phyloP scores from a whole-genome alignment of 83 land plant genomes.

The Isoetes engelmannii region DNA sequence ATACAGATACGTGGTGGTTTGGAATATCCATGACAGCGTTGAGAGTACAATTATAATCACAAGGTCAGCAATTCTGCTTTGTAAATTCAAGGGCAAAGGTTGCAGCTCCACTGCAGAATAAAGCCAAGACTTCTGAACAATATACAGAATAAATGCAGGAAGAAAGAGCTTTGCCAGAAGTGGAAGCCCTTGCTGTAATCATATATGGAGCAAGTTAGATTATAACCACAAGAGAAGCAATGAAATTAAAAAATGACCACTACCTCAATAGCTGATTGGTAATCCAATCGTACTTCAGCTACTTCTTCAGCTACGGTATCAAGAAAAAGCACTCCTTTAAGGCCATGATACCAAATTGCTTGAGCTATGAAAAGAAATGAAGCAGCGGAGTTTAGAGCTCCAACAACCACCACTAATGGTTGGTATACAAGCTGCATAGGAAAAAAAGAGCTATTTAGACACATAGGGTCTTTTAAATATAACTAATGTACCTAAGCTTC shows the following conservation, averaged over 20 bases:
- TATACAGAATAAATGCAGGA: slow-evolving; percentile 20
- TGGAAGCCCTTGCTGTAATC: slow-evolving; percentile 14
- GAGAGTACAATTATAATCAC: slow-evolving; percentile 5
- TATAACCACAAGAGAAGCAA: background rate
- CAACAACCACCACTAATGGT: slow-evolving; percentile 23
- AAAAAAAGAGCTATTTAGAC: background rate
- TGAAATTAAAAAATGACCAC: background rate
- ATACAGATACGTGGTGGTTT: slow-evolving; percentile 18
- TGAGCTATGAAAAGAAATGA: slow-evolving; percentile 31
- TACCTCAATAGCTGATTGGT: slow-evolving; percentile 29
- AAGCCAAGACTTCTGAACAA: slow-evolving; percentile 23
- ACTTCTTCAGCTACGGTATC: slow-evolving; percentile 27
- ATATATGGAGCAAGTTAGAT: background rate
- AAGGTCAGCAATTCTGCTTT: background rate
- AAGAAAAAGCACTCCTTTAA: slow-evolving; percentile 31
- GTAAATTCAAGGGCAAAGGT: slow-evolving; percentile 17
- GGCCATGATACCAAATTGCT: slow-evolving; percentile 26
- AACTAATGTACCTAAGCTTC: no score
- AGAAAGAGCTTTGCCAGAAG: slow-evolving; percentile 23
- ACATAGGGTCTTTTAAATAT: background rate
- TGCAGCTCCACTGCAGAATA: slow-evolving; percentile 18
- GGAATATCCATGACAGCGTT: slow-evolving; percentile 16
- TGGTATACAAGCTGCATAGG: slow-evolving; percentile 25
- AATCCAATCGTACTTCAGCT: slow-evolving; percentile 18
- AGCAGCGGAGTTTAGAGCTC: slow-evolving; percentile 11